Evolutionary conservation across 2,329 filamentous ascomycete genomes (phyloP).

Genomic region (Alternaria viburni): DNA sequence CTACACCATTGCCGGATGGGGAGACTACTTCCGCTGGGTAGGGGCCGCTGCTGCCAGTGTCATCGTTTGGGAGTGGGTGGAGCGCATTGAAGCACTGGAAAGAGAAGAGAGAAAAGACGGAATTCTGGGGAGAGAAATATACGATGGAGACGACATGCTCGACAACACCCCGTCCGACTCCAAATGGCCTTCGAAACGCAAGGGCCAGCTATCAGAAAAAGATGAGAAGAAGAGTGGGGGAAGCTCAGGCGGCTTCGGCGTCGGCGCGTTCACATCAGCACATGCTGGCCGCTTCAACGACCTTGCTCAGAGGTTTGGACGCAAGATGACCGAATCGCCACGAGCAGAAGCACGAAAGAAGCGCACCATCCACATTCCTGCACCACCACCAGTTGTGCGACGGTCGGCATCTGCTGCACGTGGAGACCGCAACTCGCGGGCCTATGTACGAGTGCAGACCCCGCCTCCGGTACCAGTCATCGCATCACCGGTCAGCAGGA

Average conservation of each 20-base stretch:
- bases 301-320: conserved; percentile 37
- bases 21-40: conserved; percentile 96
- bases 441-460: conserved; percentile 40
- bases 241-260: conserved; percentile 27
- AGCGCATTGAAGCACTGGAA: conserved; percentile 89
- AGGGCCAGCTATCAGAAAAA: conserved; percentile 38
- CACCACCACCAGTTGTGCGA: conserved; percentile 37
- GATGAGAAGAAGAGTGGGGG: conserved; percentile 39
- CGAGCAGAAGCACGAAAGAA: conserved; percentile 38
- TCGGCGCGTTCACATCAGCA: conserved; percentile 34
- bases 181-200: conserved; percentile 53
- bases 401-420: conserved; percentile 34
- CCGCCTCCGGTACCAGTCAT: conserved; percentile 53
- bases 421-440: conserved; percentile 30
- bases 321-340: conserved; percentile 35
- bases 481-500: conserved; percentile 64
- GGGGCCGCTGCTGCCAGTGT: conserved; percentile 91
- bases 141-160: conserved; percentile 92
- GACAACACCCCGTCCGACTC: conserved; percentile 68
- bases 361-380: conserved; percentile 42
- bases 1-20: conserved; percentile 86
- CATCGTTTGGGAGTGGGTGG: conserved; percentile 98
- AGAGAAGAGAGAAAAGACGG: conserved; percentile 93
- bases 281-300: conserved; percentile 32
- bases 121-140: conserved; percentile 87